phyloP scores from a whole-genome alignment of 2,329 filamentous ascomycete species.

The Fusarium temperatum region DNA sequence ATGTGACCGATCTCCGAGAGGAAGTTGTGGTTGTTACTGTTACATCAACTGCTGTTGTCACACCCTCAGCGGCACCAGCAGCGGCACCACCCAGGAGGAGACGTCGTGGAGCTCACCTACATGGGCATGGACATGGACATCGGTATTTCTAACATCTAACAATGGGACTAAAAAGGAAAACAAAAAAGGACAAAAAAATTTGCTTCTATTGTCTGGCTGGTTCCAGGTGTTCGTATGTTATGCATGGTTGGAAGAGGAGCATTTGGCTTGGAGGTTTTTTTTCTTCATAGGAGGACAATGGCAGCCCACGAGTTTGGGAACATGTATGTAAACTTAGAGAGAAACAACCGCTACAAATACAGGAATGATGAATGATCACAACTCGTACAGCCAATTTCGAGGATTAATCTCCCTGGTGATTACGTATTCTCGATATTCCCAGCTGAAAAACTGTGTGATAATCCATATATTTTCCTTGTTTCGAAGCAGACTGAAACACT shows the following conservation, averaged over 20 bases:
- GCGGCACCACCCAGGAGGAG: constrained; percentile 28
- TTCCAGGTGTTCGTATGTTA: constrained; percentile 47
- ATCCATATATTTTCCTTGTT: neutral
- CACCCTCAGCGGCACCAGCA: constrained; percentile 16
- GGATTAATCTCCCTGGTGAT: constrained; percentile 22
- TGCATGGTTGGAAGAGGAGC: constrained; percentile 47
- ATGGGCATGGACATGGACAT: constrained; percentile 50
- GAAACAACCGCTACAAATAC: constrained; percentile 43
- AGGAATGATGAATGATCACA: constrained; percentile 43
- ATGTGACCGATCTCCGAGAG: constrained; percentile 57
- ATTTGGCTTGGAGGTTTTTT: constrained; percentile 47
- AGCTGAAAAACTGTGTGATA: neutral
- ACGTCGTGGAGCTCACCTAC: constrained; percentile 48
- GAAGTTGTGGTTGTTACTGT: constrained; percentile 53
- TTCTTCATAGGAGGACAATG: constrained; percentile 48
- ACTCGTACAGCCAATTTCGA: constrained; percentile 27
- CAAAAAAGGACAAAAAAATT: constrained; percentile 23
- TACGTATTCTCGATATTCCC: neutral
- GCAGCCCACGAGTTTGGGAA: constrained; percentile 45
- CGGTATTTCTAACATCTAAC: constrained; percentile 37
- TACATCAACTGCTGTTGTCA: constrained; percentile 42
- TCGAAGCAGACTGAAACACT: neutral
- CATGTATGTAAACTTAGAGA: constrained; percentile 48
- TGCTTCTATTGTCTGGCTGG: constrained; percentile 47
- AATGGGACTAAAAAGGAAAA: constrained; percentile 12